phyloP scores from a whole-genome alignment of 2,329 filamentous ascomycete species.

The Fusarium foetens region DNA sequence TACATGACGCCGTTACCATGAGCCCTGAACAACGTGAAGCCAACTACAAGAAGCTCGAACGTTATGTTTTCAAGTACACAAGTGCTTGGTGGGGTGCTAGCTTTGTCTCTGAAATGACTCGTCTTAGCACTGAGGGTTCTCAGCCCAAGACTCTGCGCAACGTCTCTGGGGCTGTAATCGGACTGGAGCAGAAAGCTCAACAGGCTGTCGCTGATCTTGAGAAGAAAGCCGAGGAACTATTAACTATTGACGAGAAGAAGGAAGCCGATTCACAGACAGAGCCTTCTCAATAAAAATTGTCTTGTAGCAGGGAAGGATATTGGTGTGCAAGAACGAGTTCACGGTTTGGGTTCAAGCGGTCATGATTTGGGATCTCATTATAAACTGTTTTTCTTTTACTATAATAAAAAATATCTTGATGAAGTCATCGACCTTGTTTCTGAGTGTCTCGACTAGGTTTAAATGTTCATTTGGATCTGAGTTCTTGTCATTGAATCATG shows the following conservation, averaged over 20 bases:
- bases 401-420: conserved; percentile 15
- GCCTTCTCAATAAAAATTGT: conserved; percentile 27
- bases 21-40: conserved; percentile 84
- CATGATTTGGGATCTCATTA: conserved; percentile 35
- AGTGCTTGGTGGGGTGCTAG: conserved; percentile 96
- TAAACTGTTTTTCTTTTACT: conserved; percentile 20
- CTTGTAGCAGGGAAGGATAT: conserved; percentile 16
- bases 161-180: conserved; percentile 53
- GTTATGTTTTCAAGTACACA: conserved; percentile 97
- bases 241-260: conserved; percentile 32
- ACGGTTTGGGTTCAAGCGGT: conserved; percentile 40
- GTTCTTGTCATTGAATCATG: background rate
- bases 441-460: background rate
- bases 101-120: conserved; percentile 86
- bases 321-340: conserved; percentile 38
- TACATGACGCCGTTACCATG: conserved; percentile 98
- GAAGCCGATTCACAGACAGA: conserved; percentile 18
- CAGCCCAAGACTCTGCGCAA: conserved; percentile 56
- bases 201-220: conserved; percentile 31
- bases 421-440: background rate
- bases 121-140: conserved; percentile 55
- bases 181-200: conserved; percentile 45
- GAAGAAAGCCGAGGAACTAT: conserved; percentile 34
- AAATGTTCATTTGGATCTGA: background rate
- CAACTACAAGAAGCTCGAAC: conserved; percentile 92